Evolutionary conservation across 2,329 filamentous ascomycete genomes (phyloP).

Genomic region (Ambrosiella beaveri): DNA sequence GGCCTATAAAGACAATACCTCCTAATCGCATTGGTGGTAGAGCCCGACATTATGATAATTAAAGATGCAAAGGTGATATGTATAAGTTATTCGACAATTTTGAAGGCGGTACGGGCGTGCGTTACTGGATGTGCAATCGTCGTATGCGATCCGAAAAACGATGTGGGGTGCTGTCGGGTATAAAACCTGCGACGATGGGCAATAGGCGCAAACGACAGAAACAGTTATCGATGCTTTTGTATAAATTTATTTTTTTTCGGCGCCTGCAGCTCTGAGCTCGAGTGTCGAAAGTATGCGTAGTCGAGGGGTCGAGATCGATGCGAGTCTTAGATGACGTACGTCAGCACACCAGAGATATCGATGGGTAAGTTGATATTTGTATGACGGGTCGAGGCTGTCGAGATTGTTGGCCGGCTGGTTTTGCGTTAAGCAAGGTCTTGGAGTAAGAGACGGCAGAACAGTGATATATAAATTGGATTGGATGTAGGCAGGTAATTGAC

Average conservation of each 20-base stretch:
- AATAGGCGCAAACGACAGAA: background rate
- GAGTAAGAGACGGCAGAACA: background rate
- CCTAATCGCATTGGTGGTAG: slow-evolving; percentile 11
- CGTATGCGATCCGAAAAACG: background rate
- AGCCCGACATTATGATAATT: slow-evolving; percentile 9
- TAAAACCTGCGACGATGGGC: background rate
- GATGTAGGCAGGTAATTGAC: background rate
- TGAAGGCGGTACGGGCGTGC: background rate
- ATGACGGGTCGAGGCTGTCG: no score
- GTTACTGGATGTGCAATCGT: background rate
- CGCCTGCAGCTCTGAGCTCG: no score
- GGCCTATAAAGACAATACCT: slow-evolving; percentile 1
- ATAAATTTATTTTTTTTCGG: background rate
- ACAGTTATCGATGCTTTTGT: background rate
- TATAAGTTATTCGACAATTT: background rate
- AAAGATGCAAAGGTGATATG: background rate
- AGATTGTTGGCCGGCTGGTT: background rate
- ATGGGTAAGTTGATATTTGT: background rate
- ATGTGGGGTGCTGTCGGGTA: background rate
- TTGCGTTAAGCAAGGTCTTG: background rate
- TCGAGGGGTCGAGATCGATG: no score
- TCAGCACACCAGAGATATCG: no score
- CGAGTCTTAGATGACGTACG: no score
- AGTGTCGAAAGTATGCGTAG: no score
- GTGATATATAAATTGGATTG: no score